Evolutionary conservation across 768 basidiomycete genomes (phyloP).

Genomic region (Suillus discolor): DNA sequence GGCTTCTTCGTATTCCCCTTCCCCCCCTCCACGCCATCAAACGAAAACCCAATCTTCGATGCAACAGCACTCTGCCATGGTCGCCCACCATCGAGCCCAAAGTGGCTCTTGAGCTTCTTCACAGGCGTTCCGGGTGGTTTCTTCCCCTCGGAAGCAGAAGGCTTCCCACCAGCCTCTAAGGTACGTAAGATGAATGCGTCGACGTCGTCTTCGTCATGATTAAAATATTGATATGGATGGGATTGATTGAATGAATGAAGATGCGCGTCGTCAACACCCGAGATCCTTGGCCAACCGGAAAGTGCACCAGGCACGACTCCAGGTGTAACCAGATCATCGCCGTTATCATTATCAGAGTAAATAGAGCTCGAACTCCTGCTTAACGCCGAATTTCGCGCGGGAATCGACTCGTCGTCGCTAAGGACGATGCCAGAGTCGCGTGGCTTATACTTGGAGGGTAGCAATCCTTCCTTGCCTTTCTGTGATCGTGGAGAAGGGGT

Average conservation of each 20-base stretch:
- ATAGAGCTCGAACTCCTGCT: conserved; percentile 61
- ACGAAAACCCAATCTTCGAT: conserved; percentile 59
- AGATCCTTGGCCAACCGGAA: conserved; percentile 66
- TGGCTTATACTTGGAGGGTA: conserved; percentile 73
- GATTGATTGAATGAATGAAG: conserved; percentile 5
- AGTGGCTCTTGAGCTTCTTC: conserved; percentile 68
- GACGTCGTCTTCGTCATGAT: conserved; percentile 44
- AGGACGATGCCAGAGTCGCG: conserved; percentile 67
- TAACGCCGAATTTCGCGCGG: conserved; percentile 53
- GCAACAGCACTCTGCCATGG: conserved; percentile 85
- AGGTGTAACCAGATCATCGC: conserved; percentile 74
- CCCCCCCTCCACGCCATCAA: conserved; percentile 38
- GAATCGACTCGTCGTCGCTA: conserved; percentile 60
- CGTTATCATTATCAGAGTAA: conserved; percentile 47
- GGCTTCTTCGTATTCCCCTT: conserved; percentile 43
- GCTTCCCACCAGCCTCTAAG: conserved; percentile 60
- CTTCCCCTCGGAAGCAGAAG: conserved; percentile 47
- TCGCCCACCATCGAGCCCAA: conserved; percentile 52
- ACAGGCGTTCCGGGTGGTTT: conserved; percentile 80
- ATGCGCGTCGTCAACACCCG: conserved; percentile 43
- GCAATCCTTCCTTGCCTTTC: conserved; percentile 30
- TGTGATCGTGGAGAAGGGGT: conserved; percentile 58
- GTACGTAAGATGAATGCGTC: conserved; percentile 76
- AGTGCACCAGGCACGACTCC: conserved; percentile 50
- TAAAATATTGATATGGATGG: conserved; percentile 16